Conservation (phyloP, 2,329 filamentous ascomycete genomes). For the Neonectria ditissima region DNA sequence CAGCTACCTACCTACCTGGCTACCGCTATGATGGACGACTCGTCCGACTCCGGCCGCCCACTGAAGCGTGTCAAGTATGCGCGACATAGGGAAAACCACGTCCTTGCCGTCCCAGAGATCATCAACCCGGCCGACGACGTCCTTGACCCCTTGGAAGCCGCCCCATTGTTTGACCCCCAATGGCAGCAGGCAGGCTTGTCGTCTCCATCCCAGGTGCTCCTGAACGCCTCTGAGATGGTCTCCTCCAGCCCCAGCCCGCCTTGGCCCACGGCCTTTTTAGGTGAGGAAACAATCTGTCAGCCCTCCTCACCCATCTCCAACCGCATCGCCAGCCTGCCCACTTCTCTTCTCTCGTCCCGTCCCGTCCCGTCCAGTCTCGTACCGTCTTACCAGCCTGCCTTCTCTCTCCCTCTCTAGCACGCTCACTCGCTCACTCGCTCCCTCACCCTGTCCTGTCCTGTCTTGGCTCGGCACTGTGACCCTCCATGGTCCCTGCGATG, state of each 20-base stretch:
- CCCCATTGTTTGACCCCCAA: constrained; percentile 35
- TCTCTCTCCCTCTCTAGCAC: constrained; percentile 1
- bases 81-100: constrained; percentile 33
- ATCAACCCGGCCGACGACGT: constrained; percentile 28
- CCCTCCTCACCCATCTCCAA: constrained; percentile 18
- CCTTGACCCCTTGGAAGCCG: constrained; percentile 29
- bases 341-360: background rate
- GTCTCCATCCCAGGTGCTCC: constrained; percentile 40
- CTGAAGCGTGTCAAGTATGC: constrained; percentile 46
- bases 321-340: background rate
- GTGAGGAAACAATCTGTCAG: constrained; percentile 38
- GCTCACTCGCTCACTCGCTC: background rate
- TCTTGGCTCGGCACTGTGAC: constrained; percentile 23
- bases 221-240: constrained; percentile 36
- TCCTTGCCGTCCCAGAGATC: constrained; percentile 27
- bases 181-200: constrained; percentile 34
- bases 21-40: constrained; percentile 38
- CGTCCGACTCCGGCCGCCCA: constrained; percentile 42
- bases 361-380: background rate
- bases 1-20: constrained; percentile 33
- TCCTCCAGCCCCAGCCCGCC: constrained; percentile 9
- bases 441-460: no score
- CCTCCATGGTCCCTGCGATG: constrained; percentile 30
- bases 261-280: constrained; percentile 37
- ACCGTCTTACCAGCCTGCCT: background rate